Conservation (phyloP, 805 yeast genomes). For the Brettanomyces custersianus region DNA sequence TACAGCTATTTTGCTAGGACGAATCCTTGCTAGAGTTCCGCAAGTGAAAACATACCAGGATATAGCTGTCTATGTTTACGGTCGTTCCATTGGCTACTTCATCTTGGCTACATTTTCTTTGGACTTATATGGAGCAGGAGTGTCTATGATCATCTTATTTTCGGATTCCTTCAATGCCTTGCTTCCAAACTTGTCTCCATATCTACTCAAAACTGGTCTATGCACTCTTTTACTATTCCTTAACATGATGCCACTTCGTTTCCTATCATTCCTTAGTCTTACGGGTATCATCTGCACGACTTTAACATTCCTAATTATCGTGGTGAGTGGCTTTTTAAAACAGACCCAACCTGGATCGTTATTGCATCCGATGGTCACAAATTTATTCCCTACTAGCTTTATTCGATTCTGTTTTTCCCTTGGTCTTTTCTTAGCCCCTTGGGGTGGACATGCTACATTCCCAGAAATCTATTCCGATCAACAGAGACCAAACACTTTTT, state of each 20-base stretch:
- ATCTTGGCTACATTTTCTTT: conserved; percentile 42
- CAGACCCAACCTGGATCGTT: conserved; percentile 66
- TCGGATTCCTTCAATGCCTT: conserved; percentile 48
- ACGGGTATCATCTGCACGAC: conserved; percentile 67
- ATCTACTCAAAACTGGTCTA: conserved; percentile 33
- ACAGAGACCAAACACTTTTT: conserved; percentile 54
- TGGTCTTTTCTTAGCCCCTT: conserved; percentile 69
- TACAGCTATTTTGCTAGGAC: conserved; percentile 48
- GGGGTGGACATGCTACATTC: conserved; percentile 80
- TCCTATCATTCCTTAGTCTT: conserved; percentile 60
- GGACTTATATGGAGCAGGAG: conserved; percentile 54
- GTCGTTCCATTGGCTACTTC: conserved; percentile 31
- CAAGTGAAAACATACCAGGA: conserved; percentile 47
- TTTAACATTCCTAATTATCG: conserved; percentile 48
- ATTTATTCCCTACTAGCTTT: conserved; percentile 50
- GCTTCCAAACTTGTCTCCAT: conserved; percentile 31
- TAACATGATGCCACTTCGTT: conserved; percentile 63
- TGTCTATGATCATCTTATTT: conserved; percentile 49
- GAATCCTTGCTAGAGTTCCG: conserved; percentile 32
- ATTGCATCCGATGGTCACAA: conserved; percentile 51
- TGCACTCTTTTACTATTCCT: conserved; percentile 32
- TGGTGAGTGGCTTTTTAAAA: conserved; percentile 57
- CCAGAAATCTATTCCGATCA: conserved; percentile 68
- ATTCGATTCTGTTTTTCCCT: conserved; percentile 48
- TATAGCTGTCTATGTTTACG: conserved; percentile 44